Conservation (phyloP, 306 rosid species). For the Hylodesmum podocarpum region DNA sequence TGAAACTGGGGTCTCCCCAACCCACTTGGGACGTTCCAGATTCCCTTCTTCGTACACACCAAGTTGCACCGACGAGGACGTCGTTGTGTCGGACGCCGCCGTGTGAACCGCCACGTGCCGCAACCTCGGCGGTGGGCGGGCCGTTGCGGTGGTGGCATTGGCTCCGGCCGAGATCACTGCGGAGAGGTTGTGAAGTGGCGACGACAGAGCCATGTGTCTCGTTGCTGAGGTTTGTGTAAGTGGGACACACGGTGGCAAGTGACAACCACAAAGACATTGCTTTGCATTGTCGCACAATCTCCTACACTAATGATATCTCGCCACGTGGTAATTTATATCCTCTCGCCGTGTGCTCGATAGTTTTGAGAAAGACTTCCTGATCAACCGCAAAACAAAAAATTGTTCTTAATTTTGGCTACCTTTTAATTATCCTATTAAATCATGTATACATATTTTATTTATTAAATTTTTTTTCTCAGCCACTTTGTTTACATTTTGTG, state of each 20-base stretch:
- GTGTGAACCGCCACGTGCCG: slow-evolving; percentile 17
- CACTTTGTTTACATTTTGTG: too few species aligned
- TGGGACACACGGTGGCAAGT: background rate
- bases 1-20: slow-evolving; percentile 59
- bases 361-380: too few species aligned
- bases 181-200: slow-evolving; percentile 39
- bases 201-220: slow-evolving; percentile 40
- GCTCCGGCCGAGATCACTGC: slow-evolving; percentile 21
- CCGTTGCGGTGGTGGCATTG: background rate
- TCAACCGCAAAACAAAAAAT: too few species aligned
- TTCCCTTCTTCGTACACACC: slow-evolving; percentile 47
- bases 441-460: too few species aligned
- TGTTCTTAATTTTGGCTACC: too few species aligned
- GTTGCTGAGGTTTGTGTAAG: background rate
- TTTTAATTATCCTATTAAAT: too few species aligned
- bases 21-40: slow-evolving; percentile 52
- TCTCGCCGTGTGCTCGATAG: too few species aligned
- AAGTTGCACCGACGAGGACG: background rate
- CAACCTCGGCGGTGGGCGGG: background rate
- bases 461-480: too few species aligned
- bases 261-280: background rate
- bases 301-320: background rate
- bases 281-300: slow-evolving; percentile 7
- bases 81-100: slow-evolving; percentile 35
- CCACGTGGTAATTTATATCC: slow-evolving; percentile 41